These are phyloP conservation scores for Deinandra increscens DNA, from an alignment of 129 eudicot genomes.

Conservation along the genomic window DNA sequence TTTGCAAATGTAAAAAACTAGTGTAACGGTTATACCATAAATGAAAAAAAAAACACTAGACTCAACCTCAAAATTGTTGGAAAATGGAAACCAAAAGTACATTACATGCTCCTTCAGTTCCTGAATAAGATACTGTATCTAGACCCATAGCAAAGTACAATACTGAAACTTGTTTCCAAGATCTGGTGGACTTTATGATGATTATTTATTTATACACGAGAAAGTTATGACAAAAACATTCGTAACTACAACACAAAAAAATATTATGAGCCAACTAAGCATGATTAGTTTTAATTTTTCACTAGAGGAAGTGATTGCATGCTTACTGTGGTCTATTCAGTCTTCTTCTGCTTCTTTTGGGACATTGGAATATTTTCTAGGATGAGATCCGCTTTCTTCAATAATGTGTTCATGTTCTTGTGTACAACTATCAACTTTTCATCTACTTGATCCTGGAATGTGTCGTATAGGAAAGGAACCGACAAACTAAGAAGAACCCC, in stretches of 20 bases:
- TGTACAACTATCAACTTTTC: slow-evolving; percentile 52
- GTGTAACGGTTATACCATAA: too few species aligned
- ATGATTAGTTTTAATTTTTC: neutral
- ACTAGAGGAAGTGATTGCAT: slow-evolving; percentile 22
- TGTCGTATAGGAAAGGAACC: slow-evolving; percentile 72
- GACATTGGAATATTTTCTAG: slow-evolving; percentile 53
- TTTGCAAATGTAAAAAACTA: too few species aligned
- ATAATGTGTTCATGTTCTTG: slow-evolving; percentile 41
- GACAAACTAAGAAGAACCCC: slow-evolving; percentile 77
- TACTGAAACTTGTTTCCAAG: too few species aligned
- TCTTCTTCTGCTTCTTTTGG: slow-evolving; percentile 58
- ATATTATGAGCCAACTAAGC: neutral
- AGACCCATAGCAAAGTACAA: too few species aligned
- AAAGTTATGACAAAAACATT: neutral
- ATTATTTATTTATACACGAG: neutral
- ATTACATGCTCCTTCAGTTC: too few species aligned
- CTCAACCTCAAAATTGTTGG: too few species aligned
- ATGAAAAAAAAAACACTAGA: too few species aligned
- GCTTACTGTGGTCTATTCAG: slow-evolving; percentile 53
- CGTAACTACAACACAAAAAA: neutral
- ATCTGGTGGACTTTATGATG: too few species aligned
- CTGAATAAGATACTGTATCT: too few species aligned
- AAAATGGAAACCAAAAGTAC: too few species aligned
- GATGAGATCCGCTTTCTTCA: slow-evolving; percentile 47
- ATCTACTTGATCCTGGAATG: slow-evolving; percentile 67